Evolutionary conservation across 2,329 filamentous ascomycete genomes (phyloP).

Genomic region (Herpotrichia juniperi): DNA sequence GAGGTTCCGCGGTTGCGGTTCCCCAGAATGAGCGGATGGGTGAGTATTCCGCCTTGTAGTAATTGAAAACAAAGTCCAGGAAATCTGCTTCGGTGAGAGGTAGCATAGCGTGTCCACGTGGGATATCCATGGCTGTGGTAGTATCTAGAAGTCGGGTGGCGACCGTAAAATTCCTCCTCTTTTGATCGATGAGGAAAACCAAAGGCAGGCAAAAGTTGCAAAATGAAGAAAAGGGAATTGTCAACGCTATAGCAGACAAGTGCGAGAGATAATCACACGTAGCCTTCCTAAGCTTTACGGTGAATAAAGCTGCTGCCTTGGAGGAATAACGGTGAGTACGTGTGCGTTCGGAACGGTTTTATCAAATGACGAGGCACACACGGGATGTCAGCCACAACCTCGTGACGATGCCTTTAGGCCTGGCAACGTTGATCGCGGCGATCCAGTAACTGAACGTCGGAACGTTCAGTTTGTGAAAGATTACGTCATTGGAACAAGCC

Average conservation of each 20-base stretch:
- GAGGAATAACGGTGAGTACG: conserved; percentile 22
- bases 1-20: conserved; percentile 41
- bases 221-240: not conserved
- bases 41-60: conserved; percentile 46
- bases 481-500: conserved; percentile 10
- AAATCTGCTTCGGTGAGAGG: conserved; percentile 41
- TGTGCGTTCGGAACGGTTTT: conserved; percentile 16
- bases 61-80: conserved; percentile 43
- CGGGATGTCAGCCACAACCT: conserved; percentile 29
- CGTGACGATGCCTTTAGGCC: conserved; percentile 24
- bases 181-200: not conserved
- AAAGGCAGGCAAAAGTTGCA: not conserved
- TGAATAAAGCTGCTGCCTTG: conserved; percentile 39
- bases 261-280: not conserved
- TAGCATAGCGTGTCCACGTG: conserved; percentile 36
- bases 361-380: conserved; percentile 26
- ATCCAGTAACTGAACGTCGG: conserved; percentile 3
- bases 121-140: conserved; percentile 35
- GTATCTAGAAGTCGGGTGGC: not conserved
- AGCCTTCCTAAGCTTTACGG: conserved; percentile 5
- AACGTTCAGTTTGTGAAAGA: not conserved
- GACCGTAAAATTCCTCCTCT: not conserved
- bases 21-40: conserved; percentile 44
- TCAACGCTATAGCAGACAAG: not conserved
- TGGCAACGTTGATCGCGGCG: not conserved